Evolutionary conservation across 257 asterid species (phyloP).

Genomic region (Primulina tabacum): DNA sequence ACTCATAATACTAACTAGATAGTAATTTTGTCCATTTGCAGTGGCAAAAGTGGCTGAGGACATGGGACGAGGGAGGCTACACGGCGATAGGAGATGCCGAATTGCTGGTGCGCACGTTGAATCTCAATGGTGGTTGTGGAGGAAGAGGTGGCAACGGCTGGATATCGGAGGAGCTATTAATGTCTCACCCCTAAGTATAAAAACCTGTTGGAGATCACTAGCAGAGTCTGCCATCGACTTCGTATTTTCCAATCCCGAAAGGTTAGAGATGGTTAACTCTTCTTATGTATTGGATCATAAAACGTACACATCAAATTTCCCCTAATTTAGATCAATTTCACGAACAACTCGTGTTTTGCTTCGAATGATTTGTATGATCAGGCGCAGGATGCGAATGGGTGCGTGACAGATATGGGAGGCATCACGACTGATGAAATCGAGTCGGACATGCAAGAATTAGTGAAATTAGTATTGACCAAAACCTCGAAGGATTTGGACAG

Average conservation of each 20-base stretch:
- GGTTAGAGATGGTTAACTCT: slow-evolving; percentile 29
- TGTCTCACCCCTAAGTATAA: slow-evolving; percentile 48
- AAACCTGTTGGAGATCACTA: slow-evolving; percentile 37
- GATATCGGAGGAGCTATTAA: slow-evolving; percentile 27
- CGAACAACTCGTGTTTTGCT: not conserved
- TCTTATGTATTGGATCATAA: not conserved
- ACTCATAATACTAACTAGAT: not conserved
- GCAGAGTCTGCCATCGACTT: slow-evolving; percentile 40
- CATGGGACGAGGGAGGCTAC: slow-evolving; percentile 25
- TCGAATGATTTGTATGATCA: slow-evolving; percentile 1
- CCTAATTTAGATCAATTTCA: not conserved
- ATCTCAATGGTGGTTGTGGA: slow-evolving; percentile 28
- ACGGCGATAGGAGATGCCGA: slow-evolving; percentile 45
- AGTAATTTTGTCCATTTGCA: slow-evolving; percentile 12
- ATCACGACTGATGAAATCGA: slow-evolving; percentile 41
- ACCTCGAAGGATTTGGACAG: slow-evolving; percentile 33
- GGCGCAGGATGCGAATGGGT: slow-evolving; percentile 29
- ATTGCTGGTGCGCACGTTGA: slow-evolving; percentile 47
- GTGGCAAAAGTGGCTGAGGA: slow-evolving; percentile 78
- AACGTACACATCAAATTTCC: no score
- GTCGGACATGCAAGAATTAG: slow-evolving; percentile 52
- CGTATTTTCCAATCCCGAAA: slow-evolving; percentile 35
- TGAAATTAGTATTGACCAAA: slow-evolving; percentile 47
- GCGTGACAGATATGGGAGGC: slow-evolving; percentile 16
- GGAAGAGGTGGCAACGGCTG: slow-evolving; percentile 8